Conservation (phyloP, 2,329 filamentous ascomycete genomes). For the Lecanosticta acicola region DNA sequence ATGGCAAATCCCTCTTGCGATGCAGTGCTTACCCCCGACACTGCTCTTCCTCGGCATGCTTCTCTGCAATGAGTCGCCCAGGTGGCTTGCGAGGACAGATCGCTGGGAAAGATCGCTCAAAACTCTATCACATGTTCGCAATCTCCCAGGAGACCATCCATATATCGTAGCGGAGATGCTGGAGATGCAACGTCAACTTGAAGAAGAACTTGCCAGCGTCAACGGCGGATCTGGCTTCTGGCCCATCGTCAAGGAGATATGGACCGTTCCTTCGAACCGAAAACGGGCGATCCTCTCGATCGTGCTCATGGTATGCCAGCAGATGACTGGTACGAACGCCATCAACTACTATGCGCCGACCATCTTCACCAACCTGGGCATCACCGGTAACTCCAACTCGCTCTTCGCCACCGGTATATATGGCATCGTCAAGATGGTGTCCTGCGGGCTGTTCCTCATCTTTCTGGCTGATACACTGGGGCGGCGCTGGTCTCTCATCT, state of each 20-base stretch:
- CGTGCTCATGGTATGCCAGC: slow-evolving; percentile 61
- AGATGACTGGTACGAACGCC: slow-evolving; percentile 62
- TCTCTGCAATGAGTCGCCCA: slow-evolving; percentile 48
- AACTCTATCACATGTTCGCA: slow-evolving; percentile 54
- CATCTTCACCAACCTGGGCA: slow-evolving; percentile 20
- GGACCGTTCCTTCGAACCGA: slow-evolving; percentile 12
- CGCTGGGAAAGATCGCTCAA: slow-evolving; percentile 52
- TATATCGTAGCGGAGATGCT: slow-evolving; percentile 49
- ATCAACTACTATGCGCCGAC: slow-evolving; percentile 15
- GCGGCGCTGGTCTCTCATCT: slow-evolving; percentile 51
- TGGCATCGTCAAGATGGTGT: slow-evolving; percentile 21
- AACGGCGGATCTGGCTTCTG: slow-evolving; percentile 43
- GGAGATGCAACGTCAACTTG: slow-evolving; percentile 58
- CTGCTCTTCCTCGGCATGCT: slow-evolving; percentile 57
- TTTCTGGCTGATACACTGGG: slow-evolving; percentile 35
- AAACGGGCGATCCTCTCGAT: slow-evolving; percentile 53
- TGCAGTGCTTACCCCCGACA: slow-evolving; percentile 60
- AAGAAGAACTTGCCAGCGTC: slow-evolving; percentile 56
- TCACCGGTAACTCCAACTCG: slow-evolving; percentile 18
- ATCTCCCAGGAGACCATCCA: slow-evolving; percentile 56
- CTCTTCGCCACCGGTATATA: slow-evolving; percentile 25
- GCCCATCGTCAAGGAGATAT: slow-evolving; percentile 50
- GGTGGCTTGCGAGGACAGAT: slow-evolving; percentile 62
- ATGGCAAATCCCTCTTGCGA: slow-evolving; percentile 54
- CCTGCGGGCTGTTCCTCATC: slow-evolving; percentile 19